Base-by-base conservation (phyloP, 75 land plant genomes). In the Pseudotsuga menziesii region DNA sequence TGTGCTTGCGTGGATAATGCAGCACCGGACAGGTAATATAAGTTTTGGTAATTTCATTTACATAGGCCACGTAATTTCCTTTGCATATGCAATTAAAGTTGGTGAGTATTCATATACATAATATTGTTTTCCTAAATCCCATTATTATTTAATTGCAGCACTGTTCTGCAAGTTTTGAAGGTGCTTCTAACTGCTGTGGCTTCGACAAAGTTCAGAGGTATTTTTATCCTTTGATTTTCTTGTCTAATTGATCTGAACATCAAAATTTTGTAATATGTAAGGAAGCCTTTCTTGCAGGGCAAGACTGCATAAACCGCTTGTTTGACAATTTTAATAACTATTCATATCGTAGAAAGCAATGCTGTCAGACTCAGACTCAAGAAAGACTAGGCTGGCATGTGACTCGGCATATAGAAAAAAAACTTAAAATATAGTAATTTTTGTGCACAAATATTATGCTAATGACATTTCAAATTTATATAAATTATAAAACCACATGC, bases 171-270 rank as follows among this genome's bases (percentile, higher is more conserved):
- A 93, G 99, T 97, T 17, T 77, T 97, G 76, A 94, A 97, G 79
- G 99, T 97, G 44, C 95, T 94, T 73, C 88, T 94, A 59, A 92
- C 95, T 64, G 98, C 98, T 76, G 99, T 94, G 25, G 90, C 99
- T 78, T 97, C 99, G 39, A 74, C 88, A 56, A 92, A 88, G 73
- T 92, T 92, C 69, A 89, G 93, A 86, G 98, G 98, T 93, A 85
- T 55, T 19, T 71, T 3, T 9, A 26, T 27, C n/a, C 35, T 7
- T 41, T 41, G 11, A 32, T 32, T 20, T 75, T 64, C 19, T 54
- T 74, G 61, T 25, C 27, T 22, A 71, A 15, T 3, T 69, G 76
- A 76, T 29, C 3, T 61, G 44, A 69, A 69, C 25, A n/a, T 41
- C 11, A 48, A 69, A 41, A 41, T 19, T 69, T 69, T 69, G 72